Base-by-base conservation (phyloP, 1,284 basidiomycete species). In the Austroboletus niveus region DNA sequence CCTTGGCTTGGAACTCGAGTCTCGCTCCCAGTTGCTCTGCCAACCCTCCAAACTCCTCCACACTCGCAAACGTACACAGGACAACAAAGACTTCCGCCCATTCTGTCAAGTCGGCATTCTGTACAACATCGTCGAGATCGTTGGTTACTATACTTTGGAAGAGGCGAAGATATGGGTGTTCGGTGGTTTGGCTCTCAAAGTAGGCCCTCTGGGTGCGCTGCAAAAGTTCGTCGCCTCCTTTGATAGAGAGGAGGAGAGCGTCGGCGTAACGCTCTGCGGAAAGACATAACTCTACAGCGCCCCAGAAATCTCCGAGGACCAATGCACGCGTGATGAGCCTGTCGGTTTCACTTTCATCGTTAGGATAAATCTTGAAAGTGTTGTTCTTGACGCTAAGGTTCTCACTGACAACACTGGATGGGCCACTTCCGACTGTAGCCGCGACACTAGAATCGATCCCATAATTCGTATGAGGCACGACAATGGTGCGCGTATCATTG, bases 51-150 rank as follows among this genome's bases (percentile, higher is more conserved):
- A 98, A 99, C 62, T 98, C 94, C 36, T 92, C 87, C 48, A 81
- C 75, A 56, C 76, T 82, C 1, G 96, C 94, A 70, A 95, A 99
- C 0, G 96, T 98, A 76, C 95, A 98, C 14, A 98, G 71, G 4
- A 99, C 93, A 43, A 98, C 95, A 63, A 99, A 98, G 52, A 96
- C 92, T 71, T 98, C 96, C 58, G 90, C 86, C 97, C 96, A 99
- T 68, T 99, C 95, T 50, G 83, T 77, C 39, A 98, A 70, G 62
- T 99, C 94, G 15, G 94, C 96, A 63, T 98, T 97, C 69, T 97
- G 94, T 2, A 70, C 64, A 12, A 66, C 48, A 14, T 69, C 68
- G 9, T 84, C 79, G 12, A 99, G 82, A 63, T 98, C 95, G 65
- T 95, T 88, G 47, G 88, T 89, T 53, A 98, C 93, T 63, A 99